Conservation (phyloP, 2,329 filamentous ascomycete genomes). For the Didymella lethalis region DNA sequence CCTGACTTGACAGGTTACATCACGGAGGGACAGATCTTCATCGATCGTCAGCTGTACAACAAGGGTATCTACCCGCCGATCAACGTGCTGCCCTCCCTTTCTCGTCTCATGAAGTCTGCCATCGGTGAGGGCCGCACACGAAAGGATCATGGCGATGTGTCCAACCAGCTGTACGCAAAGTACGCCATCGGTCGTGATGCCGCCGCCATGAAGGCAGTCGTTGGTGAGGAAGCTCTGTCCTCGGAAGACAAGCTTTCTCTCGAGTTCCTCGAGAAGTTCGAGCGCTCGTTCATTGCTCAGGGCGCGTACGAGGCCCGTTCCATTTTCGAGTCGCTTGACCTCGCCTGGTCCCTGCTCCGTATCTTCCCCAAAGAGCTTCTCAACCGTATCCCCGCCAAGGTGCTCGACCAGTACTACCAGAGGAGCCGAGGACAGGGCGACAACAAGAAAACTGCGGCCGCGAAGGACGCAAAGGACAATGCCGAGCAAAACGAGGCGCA, state of each 20-base stretch:
- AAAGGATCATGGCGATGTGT: slow-evolving; percentile 96
- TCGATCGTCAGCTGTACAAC: slow-evolving; percentile 93
- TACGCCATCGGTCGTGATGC: slow-evolving; percentile 99
- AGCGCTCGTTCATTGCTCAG: slow-evolving; percentile 92
- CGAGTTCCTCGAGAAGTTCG: slow-evolving; percentile 98
- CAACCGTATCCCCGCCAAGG: slow-evolving; percentile 74
- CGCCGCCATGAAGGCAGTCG: slow-evolving; percentile 98
- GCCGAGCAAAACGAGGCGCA: slow-evolving; percentile 34
- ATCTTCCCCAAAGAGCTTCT: slow-evolving; percentile 98
- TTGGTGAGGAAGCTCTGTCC: slow-evolving; percentile 95
- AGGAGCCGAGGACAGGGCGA: slow-evolving; percentile 51
- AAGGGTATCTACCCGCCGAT: slow-evolving; percentile 98
- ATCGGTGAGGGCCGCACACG: slow-evolving; percentile 97
- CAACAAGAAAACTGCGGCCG: slow-evolving; percentile 51
- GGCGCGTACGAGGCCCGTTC: slow-evolving; percentile 89
- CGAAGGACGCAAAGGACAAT: slow-evolving; percentile 55
- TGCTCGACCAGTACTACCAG: slow-evolving; percentile 61
- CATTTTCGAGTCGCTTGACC: slow-evolving; percentile 92
- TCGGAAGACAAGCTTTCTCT: slow-evolving; percentile 96
- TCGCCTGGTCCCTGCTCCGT: slow-evolving; percentile 93
- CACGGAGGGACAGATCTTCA: slow-evolving; percentile 97
- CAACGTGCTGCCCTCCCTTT: slow-evolving; percentile 96
- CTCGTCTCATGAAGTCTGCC: slow-evolving; percentile 99
- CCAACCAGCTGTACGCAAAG: slow-evolving; percentile 99
- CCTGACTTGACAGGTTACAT: slow-evolving; percentile 99